These are phyloP conservation scores for Orbilia blumenaviensis DNA, from an alignment of 2,329 filamentous ascomycete species.

Conservation along the genomic window DNA sequence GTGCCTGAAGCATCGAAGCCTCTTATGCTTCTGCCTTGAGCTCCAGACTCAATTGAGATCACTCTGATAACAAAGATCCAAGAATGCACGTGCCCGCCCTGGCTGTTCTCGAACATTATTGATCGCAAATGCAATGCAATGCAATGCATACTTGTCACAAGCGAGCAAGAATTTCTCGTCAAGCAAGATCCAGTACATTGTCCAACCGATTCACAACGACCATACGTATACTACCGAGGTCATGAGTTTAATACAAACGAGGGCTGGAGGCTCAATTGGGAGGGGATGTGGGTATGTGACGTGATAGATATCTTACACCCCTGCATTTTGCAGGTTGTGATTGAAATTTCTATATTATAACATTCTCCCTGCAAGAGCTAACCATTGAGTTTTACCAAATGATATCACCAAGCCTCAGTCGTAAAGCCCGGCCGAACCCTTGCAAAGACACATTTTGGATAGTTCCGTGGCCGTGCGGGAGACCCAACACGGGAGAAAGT, in stretches of 20 bases:
- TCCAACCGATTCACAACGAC: not conserved
- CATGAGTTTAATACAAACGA: not conserved
- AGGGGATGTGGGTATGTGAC: not conserved
- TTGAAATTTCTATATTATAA: not conserved
- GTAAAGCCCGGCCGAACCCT: conserved; percentile 1
- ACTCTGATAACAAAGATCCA: not conserved
- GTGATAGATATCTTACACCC: not conserved
- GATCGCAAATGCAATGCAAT: conserved; percentile 40
- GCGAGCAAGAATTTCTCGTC: not conserved
- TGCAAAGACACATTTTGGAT: not conserved
- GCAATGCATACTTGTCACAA: conserved; percentile 40
- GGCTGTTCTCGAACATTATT: conserved; percentile 10
- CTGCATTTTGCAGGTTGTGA: conserved; percentile 34
- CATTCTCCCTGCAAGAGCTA: not conserved
- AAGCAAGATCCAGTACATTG: not conserved
- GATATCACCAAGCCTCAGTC: conserved; percentile 20
- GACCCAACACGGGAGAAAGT: not conserved
- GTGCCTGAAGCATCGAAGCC: not conserved
- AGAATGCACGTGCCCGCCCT: not conserved
- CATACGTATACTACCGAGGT: too few relatives aligned
- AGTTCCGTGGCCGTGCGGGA: conserved; percentile 19
- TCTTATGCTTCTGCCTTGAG: not conserved
- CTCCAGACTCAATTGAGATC: not conserved
- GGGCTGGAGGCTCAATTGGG: conserved; percentile 8
- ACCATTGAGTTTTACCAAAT: conserved; percentile 5